Conservation (phyloP, 108 stramenopile genomes). For the Schizochytrium sp. region DNA sequence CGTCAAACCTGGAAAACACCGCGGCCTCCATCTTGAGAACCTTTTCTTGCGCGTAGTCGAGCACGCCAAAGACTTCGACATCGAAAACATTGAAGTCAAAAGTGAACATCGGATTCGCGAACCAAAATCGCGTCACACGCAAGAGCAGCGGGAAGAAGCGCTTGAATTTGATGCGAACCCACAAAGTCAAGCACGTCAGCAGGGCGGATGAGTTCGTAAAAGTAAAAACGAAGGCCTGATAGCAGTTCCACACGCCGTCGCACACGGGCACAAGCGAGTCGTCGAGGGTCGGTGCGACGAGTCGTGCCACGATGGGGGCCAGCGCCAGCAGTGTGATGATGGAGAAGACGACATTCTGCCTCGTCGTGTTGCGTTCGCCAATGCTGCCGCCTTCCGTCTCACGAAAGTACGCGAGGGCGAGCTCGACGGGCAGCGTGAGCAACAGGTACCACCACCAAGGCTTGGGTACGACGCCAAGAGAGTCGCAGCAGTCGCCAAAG, state of each 20-base stretch:
- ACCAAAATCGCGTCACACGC: no score
- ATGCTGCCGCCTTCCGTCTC: background rate
- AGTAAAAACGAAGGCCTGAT: background rate
- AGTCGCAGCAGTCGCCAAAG: background rate
- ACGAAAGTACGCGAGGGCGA: background rate
- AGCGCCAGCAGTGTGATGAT: background rate
- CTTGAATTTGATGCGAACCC: background rate
- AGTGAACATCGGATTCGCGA: no score
- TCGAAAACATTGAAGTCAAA: no score
- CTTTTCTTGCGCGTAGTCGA: no score
- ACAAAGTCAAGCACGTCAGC: background rate
- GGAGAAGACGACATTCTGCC: background rate
- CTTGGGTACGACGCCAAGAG: background rate
- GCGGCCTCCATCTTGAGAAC: no score
- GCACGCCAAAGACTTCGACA: no score
- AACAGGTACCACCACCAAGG: background rate
- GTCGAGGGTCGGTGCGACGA: background rate
- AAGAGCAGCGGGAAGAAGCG: no score
- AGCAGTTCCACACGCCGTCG: background rate
- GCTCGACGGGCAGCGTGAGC: background rate
- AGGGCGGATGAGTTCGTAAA: background rate
- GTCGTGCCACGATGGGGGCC: background rate
- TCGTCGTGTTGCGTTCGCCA: background rate
- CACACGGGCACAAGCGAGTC: background rate
- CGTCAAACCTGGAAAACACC: no score